Evolutionary conservation across 306 rosid species (phyloP), one percentile per base, ranked within the genome.

Genomic region (Trichosanthes truncata): DNA sequence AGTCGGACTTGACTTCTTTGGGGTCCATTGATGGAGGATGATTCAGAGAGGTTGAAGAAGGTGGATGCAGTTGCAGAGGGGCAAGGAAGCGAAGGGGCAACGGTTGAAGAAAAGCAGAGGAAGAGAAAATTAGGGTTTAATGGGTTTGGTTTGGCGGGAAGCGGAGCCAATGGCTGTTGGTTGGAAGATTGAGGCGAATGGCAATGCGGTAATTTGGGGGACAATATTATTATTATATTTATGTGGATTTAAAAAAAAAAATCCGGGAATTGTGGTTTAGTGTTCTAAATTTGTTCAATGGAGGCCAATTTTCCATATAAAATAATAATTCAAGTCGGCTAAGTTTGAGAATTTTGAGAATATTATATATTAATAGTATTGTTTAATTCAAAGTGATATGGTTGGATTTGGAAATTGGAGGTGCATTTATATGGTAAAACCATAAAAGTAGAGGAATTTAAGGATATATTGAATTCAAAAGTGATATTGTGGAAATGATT

Each of bases 1-100:
- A 87, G 74, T 94, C 94, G 1, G 92, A 85, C 69, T 91, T 88
- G 66, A 92, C 86, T 14, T 74, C 82, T 79, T 92, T 92, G 0
- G 89, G 85, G 52, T 94, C 98, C 93, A 93, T 82, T 29, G 74
- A 7, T 5, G 11, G 20, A 11, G n/a, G 33, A 38, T 0, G 51
- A 29, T 14, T 4, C 6, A 29, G 69, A 56, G 76, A 56, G 76
- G 38, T 45, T 43, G 53, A 71, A 68, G 75, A 68, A 45, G 76
- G 53, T 62, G 62, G 67, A 35, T 17, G 43, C 18, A 15, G 57
- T 12, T 6, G 26, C 46, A 35, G 72, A 20, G 7, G 15, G 69
- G 6, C 3, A 26, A 2, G 17, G 18, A 9, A 12, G 33, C 38
- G 21, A 15, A 62, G 4, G 7, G 69, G 40, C 21, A 62, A 63